phyloP scores from a whole-genome alignment of 345 rosid species.

The Moringa oleifera region DNA sequence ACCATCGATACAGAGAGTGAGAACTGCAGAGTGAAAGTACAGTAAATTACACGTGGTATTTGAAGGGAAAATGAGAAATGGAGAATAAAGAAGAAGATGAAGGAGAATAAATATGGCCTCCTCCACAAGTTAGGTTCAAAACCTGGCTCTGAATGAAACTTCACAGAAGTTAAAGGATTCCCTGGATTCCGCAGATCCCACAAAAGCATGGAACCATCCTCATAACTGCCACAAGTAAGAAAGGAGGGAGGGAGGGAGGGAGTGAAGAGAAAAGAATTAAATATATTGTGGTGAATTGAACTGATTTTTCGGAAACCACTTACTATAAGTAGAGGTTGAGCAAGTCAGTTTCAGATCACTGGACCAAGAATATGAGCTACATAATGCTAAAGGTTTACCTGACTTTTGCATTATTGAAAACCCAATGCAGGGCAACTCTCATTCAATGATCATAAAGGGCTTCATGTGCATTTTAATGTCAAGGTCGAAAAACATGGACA shows the following conservation, averaged over 20 bases:
- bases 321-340: too few relatives aligned
- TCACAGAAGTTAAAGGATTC: slow-evolving; percentile 58
- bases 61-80: not conserved
- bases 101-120: slow-evolving; percentile 13
- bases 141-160: slow-evolving; percentile 94
- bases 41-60: slow-evolving; percentile 6
- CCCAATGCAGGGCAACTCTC: not conserved
- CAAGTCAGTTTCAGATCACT: too few relatives aligned
- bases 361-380: not conserved
- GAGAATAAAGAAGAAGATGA: slow-evolving; percentile 2
- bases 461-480: not conserved
- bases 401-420: slow-evolving; percentile 1
- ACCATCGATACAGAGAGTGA: slow-evolving; percentile 57
- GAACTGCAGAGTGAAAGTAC: slow-evolving; percentile 43
- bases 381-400: not conserved
- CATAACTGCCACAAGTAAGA: slow-evolving; percentile 45
- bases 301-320: not conserved
- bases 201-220: slow-evolving; percentile 81
- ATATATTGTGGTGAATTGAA: not conserved
- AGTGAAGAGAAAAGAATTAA: slow-evolving; percentile 1
- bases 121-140: slow-evolving; percentile 9
- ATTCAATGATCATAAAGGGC: not conserved
- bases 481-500: not conserved
- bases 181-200: slow-evolving; percentile 79
- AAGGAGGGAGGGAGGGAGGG: too few relatives aligned